Percentiles rank a stretch among this genome's conserved stretches.
Evolutionary conservation across 2,329 filamentous ascomycete species (phyloP).

Genomic region (Aureobasidium vineae): DNA sequence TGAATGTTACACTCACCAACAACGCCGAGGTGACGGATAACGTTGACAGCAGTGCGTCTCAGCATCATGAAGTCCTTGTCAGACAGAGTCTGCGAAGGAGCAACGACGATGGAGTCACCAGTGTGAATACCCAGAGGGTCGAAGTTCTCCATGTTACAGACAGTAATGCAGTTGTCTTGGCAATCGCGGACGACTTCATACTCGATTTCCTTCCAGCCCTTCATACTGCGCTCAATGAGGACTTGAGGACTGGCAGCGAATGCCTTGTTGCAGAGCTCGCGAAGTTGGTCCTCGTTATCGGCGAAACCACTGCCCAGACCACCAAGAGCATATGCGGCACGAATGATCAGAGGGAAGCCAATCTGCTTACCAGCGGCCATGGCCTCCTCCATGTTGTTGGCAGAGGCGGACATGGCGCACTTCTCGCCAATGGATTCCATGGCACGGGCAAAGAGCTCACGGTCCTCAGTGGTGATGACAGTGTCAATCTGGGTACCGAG

Average conservation of each 20-base stretch:
- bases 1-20: slow-evolving; percentile 99
- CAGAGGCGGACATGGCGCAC: slow-evolving; percentile 95
- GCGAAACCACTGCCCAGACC: slow-evolving; percentile 95
- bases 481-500: slow-evolving; percentile 96
- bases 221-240: slow-evolving; percentile 97
- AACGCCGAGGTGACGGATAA: slow-evolving; percentile 94
- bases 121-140: slow-evolving; percentile 97
- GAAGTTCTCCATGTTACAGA: slow-evolving; percentile 99
- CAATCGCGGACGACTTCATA: slow-evolving; percentile 97
- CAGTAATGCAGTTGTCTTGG: slow-evolving; percentile 97
- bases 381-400: slow-evolving; percentile 83
- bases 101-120: slow-evolving; percentile 96
- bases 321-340: slow-evolving; percentile 92
- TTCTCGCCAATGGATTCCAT: slow-evolving; percentile 99
- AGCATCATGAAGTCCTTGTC: slow-evolving; percentile 99
- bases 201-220: slow-evolving; percentile 99
- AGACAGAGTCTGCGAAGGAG: slow-evolving; percentile 92
- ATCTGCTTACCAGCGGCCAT: slow-evolving; percentile 85
- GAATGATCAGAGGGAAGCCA: slow-evolving; percentile 94
- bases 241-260: slow-evolving; percentile 95
- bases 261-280: slow-evolving; percentile 89
- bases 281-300: slow-evolving; percentile 76
- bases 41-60: slow-evolving; percentile 92
- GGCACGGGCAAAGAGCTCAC: slow-evolving; percentile 93
- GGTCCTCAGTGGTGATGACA: slow-evolving; percentile 97